A percentile compares a stretch with the other conserved stretches of the same genome.
These are phyloP conservation scores for Dittrichia graveolens DNA, from an alignment of 129 eudicot genomes.

Conservation along the genomic window DNA sequence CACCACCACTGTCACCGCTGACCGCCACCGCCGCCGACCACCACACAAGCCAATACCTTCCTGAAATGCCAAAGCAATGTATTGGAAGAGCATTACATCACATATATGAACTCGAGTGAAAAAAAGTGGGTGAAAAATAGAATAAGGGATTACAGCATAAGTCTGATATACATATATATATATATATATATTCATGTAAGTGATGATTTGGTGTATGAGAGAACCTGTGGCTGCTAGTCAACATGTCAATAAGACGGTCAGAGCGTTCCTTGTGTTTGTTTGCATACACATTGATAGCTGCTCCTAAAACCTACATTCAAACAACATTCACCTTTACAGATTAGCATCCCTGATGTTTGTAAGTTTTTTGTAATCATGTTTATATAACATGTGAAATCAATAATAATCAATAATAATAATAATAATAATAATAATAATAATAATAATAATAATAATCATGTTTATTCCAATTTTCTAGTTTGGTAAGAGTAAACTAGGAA, in stretches of 20 bases:
- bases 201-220: neutral
- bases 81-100: neutral
- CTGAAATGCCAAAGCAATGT: slow-evolving; percentile 46
- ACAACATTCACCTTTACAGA: neutral
- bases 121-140: neutral
- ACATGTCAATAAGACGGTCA: slow-evolving; percentile 99
- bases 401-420: too few species aligned
- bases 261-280: slow-evolving; percentile 98
- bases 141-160: neutral
- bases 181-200: neutral
- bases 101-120: neutral
- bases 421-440: too few species aligned
- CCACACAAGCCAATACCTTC: slow-evolving; percentile 99
- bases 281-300: slow-evolving; percentile 98
- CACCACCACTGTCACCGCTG: too few species aligned
- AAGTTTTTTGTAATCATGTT: neutral
- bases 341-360: neutral
- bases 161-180: too few species aligned
- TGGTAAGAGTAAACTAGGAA: too few species aligned
- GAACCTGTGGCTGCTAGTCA: slow-evolving; percentile 97
- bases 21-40: too few species aligned
- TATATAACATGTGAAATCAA: slow-evolving; percentile 5
- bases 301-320: slow-evolving; percentile 87
- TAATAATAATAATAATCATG: too few species aligned
- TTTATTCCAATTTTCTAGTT: too few species aligned